phyloP scores from a whole-genome alignment of 2,329 filamentous ascomycete species.

The Trichoderma atroviride region DNA sequence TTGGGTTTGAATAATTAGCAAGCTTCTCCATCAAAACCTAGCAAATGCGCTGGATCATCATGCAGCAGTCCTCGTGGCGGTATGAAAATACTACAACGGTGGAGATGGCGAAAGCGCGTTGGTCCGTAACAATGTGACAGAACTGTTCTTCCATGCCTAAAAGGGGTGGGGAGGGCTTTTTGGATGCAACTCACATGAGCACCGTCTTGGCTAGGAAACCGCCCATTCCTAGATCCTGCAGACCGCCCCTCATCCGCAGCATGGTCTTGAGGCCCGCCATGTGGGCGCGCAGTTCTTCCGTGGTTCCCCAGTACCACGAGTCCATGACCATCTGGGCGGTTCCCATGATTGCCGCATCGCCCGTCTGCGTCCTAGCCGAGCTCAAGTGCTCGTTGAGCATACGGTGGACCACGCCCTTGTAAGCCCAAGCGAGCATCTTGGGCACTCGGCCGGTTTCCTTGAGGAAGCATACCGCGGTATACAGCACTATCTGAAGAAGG shows the following conservation, averaged over 20 bases:
- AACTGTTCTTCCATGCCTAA: neutral
- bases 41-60: neutral
- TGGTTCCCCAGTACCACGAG: conserved; percentile 59
- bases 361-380: conserved; percentile 41
- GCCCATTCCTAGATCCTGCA: conserved; percentile 50
- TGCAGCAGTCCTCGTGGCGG: neutral
- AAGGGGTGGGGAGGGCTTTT: neutral
- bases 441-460: conserved; percentile 53
- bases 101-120: neutral
- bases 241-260: conserved; percentile 51
- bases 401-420: conserved; percentile 48
- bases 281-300: conserved; percentile 49
- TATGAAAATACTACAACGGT: neutral
- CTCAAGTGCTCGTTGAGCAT: conserved; percentile 53
- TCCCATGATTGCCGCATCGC: conserved; percentile 51
- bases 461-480: conserved; percentile 55
- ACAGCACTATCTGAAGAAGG: conserved; percentile 52
- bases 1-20: conserved; percentile 28
- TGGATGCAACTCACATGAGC: conserved; percentile 45
- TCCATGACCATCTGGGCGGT: conserved; percentile 54
- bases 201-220: conserved; percentile 53
- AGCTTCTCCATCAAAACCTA: neutral
- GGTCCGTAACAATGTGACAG: neutral
- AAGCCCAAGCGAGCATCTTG: conserved; percentile 46
- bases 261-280: conserved; percentile 52